Conservation (phyloP, 116 monocot species). For the Dioscorea cayenensis region DNA sequence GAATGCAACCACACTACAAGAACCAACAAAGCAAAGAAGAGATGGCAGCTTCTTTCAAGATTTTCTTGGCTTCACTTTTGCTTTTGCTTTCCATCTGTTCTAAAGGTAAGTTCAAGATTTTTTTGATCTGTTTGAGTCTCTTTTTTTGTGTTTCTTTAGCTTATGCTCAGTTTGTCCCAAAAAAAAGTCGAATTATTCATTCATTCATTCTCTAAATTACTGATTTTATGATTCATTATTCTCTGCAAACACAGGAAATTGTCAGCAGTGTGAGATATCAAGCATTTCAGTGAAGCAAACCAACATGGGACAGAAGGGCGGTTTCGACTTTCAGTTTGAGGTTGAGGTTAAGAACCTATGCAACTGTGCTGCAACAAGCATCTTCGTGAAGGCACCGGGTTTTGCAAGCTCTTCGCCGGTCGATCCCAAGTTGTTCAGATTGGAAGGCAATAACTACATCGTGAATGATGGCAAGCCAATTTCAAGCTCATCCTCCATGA, state of each 20-base stretch:
- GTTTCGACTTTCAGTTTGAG: conserved; percentile 33
- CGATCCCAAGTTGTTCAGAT: conserved; percentile 30
- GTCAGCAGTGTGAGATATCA: conserved; percentile 17
- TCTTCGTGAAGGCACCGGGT: conserved; percentile 23
- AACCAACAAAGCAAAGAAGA: background rate
- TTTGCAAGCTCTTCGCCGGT: conserved; percentile 23
- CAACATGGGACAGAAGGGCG: conserved; percentile 12
- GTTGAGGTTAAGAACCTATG: conserved; percentile 52
- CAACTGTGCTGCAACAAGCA: conserved; percentile 18
- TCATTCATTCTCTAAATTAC: background rate
- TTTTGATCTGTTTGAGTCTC: too few species aligned
- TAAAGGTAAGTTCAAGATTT: background rate
- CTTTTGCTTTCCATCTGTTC: conserved; percentile 3
- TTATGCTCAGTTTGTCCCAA: too few species aligned
- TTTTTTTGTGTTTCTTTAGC: too few species aligned
- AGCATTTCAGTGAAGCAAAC: conserved; percentile 16
- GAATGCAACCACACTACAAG: background rate
- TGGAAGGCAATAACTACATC: conserved; percentile 12
- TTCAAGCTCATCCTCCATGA: conserved; percentile 15
- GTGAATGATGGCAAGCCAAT: conserved; percentile 17
- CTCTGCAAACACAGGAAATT: background rate
- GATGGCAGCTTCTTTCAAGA: conserved; percentile 15
- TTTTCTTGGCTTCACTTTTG: conserved; percentile 2
- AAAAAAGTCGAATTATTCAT: background rate
- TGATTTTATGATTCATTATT: background rate